Percentiles rank a stretch among this genome's conserved stretches.
Evolutionary conservation across 805 yeast species (phyloP).

Genomic region (Candida incommunis): DNA sequence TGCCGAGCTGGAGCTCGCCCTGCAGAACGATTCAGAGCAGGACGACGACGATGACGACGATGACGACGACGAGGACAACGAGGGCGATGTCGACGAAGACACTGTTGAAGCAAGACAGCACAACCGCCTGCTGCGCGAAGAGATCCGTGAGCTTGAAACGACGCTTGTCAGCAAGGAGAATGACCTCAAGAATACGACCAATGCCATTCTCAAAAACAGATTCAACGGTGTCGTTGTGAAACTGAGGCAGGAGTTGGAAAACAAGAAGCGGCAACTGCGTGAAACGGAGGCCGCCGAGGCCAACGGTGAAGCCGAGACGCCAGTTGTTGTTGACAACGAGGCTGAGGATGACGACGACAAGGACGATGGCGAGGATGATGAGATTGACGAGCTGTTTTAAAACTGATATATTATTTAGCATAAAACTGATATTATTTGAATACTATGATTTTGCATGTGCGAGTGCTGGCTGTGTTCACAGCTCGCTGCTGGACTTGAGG

Average conservation of each 20-base stretch:
- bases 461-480: too few relatives aligned
- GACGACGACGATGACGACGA: slow-evolving; percentile 44
- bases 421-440: too few relatives aligned
- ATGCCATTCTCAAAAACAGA: slow-evolving; percentile 77
- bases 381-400: slow-evolving; percentile 14
- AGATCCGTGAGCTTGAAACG: slow-evolving; percentile 63
- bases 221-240: slow-evolving; percentile 69
- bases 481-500: too few relatives aligned
- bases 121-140: slow-evolving; percentile 67
- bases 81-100: slow-evolving; percentile 37
- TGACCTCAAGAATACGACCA: slow-evolving; percentile 57
- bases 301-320: slow-evolving; percentile 13
- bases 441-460: too few relatives aligned
- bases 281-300: slow-evolving; percentile 14
- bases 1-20: slow-evolving; percentile 29
- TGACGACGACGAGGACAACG: slow-evolving; percentile 36
- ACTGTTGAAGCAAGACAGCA: slow-evolving; percentile 44
- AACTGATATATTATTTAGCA: too few relatives aligned
- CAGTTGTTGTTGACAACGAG: slow-evolving; percentile 17
- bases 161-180: slow-evolving; percentile 64
- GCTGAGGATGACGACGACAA: slow-evolving; percentile 21
- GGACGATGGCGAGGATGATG: slow-evolving; percentile 20
- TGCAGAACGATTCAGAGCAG: slow-evolving; percentile 35
- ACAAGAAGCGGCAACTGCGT: slow-evolving; percentile 55
- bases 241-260: slow-evolving; percentile 66